These are phyloP conservation scores for Lanmaoa pseudosensibilis DNA, from an alignment of 768 basidiomycete genomes.

Conservation along the genomic window DNA sequence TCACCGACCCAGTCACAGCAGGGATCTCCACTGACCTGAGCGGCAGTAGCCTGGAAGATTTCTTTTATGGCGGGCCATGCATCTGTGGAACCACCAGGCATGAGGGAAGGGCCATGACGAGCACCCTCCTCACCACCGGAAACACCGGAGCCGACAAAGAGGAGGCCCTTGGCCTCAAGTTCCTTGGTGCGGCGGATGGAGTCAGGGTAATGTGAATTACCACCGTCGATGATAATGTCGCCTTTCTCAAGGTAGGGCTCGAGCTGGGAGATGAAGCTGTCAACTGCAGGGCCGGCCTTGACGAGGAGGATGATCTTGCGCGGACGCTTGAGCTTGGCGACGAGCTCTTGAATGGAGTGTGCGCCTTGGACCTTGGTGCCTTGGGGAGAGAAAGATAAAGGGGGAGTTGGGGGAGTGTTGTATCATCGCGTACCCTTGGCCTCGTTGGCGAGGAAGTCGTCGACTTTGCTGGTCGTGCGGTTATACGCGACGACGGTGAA, in stretches of 20 bases:
- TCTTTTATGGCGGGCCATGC: slow-evolving; percentile 98
- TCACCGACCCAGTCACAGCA: slow-evolving; percentile 99
- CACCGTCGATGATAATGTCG: slow-evolving; percentile 99
- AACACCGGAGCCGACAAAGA: slow-evolving; percentile 98
- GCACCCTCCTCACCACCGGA: slow-evolving; percentile 99
- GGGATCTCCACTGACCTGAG: slow-evolving; percentile 91
- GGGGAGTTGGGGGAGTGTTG: slow-evolving; percentile 25
- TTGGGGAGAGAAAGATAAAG: slow-evolving; percentile 36
- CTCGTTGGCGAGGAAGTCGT: slow-evolving; percentile 92
- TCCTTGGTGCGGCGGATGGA: slow-evolving; percentile 92
- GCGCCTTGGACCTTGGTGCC: slow-evolving; percentile 96
- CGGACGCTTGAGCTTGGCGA: slow-evolving; percentile 88
- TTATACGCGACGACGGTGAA: slow-evolving; percentile 97
- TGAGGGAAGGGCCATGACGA: slow-evolving; percentile 93
- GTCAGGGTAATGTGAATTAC: slow-evolving; percentile 99
- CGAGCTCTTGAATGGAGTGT: slow-evolving; percentile 89
- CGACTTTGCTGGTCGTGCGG: slow-evolving; percentile 95
- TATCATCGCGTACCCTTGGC: slow-evolving; percentile 77
- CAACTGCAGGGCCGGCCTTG: slow-evolving; percentile 95
- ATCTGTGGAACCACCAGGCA: slow-evolving; percentile 94
- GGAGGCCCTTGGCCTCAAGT: slow-evolving; percentile 90
- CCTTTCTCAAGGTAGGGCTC: slow-evolving; percentile 88
- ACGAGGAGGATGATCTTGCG: slow-evolving; percentile 98
- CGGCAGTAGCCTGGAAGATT: slow-evolving; percentile 98
- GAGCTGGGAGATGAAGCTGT: slow-evolving; percentile 91